Base-by-base conservation (phyloP, 495 filamentous ascomycete genomes). In the Penicillium malachiteum region DNA sequence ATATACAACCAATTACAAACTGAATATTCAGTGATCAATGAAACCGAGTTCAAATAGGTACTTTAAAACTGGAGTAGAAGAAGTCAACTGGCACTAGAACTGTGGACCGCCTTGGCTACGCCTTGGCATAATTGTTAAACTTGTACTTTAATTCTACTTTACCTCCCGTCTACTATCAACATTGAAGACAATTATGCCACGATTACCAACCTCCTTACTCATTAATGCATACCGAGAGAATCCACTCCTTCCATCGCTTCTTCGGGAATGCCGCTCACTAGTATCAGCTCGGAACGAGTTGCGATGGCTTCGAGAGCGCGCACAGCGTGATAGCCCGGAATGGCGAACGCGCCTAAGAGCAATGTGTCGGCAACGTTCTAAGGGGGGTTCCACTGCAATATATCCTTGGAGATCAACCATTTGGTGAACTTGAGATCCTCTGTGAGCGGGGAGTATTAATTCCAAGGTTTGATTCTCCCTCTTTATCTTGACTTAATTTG, bases 361-460 rank as follows among this genome's bases (percentile, higher is more conserved):
- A 1, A 76, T 89, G 52, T 90, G 86, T 52, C 52, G 66, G 11
- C 63, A 79, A 35, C 79, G 94, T 38, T 78, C 82, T 3, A 68
- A n/a, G 56, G 30, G 92, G 92, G 1, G 72, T 80, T 37, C 94
- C 94, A 0, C 73, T 98, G 7, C 94, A 97, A 65, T 98, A 97
- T 64, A 81, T 97, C 10, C 76, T 98, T 3, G 92, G 92, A 0
- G 84, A 84, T 13, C 92, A 97, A 64, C 92, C 89, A 11, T 97
- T 98, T 65, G 92, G 92, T 0, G 74, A 85, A 3, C 69, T 96
- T 11, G 86, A 92, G 39, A 89, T 98, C n/a, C 71, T 78, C 38
- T 96, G 91, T 59, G 70, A 72, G 35, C 80, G 74, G 12, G 89
- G 88, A 0, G 92, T 96, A 1, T 69, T 98, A 42, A 96, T 98